These are phyloP conservation scores for Flaveria bidentis DNA, from an alignment of 129 eudicot species.

Conservation along the genomic window DNA sequence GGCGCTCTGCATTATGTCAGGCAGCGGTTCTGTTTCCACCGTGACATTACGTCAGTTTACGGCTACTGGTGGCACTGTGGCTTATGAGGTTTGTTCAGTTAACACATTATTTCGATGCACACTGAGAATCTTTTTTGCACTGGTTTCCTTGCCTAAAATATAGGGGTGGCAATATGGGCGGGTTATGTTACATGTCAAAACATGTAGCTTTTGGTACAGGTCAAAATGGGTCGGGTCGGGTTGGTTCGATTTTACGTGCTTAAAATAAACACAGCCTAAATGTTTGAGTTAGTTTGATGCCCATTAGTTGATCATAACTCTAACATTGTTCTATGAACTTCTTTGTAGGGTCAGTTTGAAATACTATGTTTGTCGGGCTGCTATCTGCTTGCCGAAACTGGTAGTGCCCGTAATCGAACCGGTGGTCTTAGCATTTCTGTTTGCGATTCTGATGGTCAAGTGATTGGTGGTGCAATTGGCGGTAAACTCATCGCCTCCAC, in stretches of 20 bases:
- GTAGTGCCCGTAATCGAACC: constrained; percentile 70
- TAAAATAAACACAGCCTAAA: no score
- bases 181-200: no score
- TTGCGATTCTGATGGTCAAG: constrained; percentile 81
- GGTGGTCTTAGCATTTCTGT: constrained; percentile 91
- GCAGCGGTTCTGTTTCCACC: constrained; percentile 69
- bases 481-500: constrained; percentile 81
- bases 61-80: constrained; percentile 56
- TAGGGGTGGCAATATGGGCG: no score
- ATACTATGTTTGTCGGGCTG: constrained; percentile 89
- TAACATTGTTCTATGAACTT: neutral
- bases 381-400: constrained; percentile 74
- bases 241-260: no score
- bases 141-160: no score
- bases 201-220: neutral
- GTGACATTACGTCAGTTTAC: constrained; percentile 77
- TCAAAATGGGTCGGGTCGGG: neutral
- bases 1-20: constrained; percentile 84
- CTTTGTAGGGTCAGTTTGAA: constrained; percentile 83
- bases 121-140: neutral
- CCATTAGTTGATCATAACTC: constrained; percentile 7
- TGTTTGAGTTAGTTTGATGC: neutral
- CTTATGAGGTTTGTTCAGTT: constrained; percentile 69
- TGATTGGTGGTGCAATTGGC: constrained; percentile 87
- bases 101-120: neutral